These are phyloP conservation scores for Naganishia onofrii DNA, from an alignment of 768 basidiomycete genomes.

Conservation along the genomic window DNA sequence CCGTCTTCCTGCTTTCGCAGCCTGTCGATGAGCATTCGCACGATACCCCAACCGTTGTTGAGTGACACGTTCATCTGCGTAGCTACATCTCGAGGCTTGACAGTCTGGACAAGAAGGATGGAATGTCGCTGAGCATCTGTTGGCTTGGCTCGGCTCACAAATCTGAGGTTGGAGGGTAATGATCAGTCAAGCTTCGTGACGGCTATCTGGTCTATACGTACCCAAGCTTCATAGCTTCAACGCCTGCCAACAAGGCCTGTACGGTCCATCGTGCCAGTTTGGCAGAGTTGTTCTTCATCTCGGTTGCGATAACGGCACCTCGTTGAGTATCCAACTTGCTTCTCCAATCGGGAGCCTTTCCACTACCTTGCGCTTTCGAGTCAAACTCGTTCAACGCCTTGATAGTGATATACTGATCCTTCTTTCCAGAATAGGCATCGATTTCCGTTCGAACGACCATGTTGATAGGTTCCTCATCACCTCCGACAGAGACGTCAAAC, in stretches of 20 bases:
- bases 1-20: conserved; percentile 97
- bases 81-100: conserved; percentile 92
- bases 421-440: conserved; percentile 71
- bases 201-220: conserved; percentile 62
- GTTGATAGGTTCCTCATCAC: conserved; percentile 73
- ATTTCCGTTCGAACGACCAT: conserved; percentile 94
- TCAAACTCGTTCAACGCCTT: conserved; percentile 97
- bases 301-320: conserved; percentile 95
- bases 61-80: conserved; percentile 91
- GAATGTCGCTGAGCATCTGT: conserved; percentile 94
- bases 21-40: conserved; percentile 87
- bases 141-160: conserved; percentile 89
- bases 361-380: conserved; percentile 79
- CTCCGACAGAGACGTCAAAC: conserved; percentile 84
- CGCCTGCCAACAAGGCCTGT: conserved; percentile 89
- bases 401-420: conserved; percentile 74
- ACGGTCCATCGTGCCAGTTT: conserved; percentile 98
- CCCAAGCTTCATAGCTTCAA: conserved; percentile 85
- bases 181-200: neutral
- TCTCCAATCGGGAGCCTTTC: conserved; percentile 97
- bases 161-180: conserved; percentile 58
- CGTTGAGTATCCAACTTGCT: conserved; percentile 93
- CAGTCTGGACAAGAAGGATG: conserved; percentile 88
- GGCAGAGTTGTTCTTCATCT: conserved; percentile 99
- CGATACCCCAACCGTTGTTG: conserved; percentile 97